Base-by-base conservation (phyloP, 805 yeast species). In the Schwanniomyces occidentalis region DNA sequence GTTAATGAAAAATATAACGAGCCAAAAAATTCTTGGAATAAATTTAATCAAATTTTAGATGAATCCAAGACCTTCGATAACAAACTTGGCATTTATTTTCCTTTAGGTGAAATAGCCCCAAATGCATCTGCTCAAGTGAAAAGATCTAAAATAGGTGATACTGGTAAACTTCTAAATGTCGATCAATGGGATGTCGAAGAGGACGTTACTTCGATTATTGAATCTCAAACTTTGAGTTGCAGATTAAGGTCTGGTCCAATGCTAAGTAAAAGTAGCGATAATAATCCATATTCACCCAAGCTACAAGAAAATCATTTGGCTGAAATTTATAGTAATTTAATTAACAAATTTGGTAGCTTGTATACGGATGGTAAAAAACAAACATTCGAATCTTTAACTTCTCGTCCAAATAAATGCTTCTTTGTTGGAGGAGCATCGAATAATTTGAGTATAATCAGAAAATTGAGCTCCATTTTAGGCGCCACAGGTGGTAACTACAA, bases 51-150 rank as follows among this genome's bases (percentile, higher is more conserved):
- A 29, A 61, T 83, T 3, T 54, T 82, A 37, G 74, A 74, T 37
- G 42, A 47, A 3, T 52, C 60, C 15, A 54, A 33, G n/a, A 31
- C 40, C 6, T 65, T 67, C 31, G 64, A 71, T 37, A 51, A 66
- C 29, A 71, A 73, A 41, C 56, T 89, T 18, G 96, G 95, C 0
- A 73, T 86, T 31, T 89, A 85, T 56, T 89, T 90, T 65, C 95
- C 95, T 8, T 61, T 84, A 3, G 88, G 93, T n/a, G 97, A 89
- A 55, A 89, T 89, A 45, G 86, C 88, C 15, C 97, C 97, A 10
- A 85, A 83, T 57, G 83, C 82, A 2, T 61, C 74, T 16, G 76
- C 89, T 0, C 85, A 81, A 43, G 75, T 73, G 16, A 69, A 77
- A 38, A 61, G 89, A 38, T 76, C 75, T 35, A 53, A 58, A 14